These are phyloP conservation scores for Chrysosporium queenslandicum DNA, from an alignment of 2,329 filamentous ascomycete species.

Conservation along the genomic window DNA sequence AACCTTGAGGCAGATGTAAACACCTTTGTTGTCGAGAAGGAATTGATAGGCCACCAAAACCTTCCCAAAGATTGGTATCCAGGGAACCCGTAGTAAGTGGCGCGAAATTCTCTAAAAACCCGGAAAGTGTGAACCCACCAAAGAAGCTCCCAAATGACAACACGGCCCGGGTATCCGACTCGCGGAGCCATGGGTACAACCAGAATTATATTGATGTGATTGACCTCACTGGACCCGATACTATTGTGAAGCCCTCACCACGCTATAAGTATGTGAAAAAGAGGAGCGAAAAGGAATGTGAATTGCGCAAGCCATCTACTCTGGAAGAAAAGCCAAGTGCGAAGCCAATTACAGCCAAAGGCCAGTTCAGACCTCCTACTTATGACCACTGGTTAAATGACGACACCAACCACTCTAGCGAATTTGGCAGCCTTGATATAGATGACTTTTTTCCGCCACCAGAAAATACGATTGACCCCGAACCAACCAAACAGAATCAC, in stretches of 20 bases:
- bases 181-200: conserved; percentile 17
- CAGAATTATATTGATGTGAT: conserved; percentile 16
- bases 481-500: neutral
- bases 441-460: neutral
- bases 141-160: conserved; percentile 22
- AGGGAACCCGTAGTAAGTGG: neutral
- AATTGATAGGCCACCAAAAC: conserved; percentile 52
- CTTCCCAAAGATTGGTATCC: conserved; percentile 23
- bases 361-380: neutral
- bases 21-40: conserved; percentile 66
- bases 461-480: neutral
- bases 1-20: conserved; percentile 47
- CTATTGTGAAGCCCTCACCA: neutral
- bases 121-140: neutral
- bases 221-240: conserved; percentile 11
- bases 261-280: conserved; percentile 8
- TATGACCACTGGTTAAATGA: neutral
- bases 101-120: neutral
- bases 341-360: neutral
- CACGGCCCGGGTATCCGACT: conserved; percentile 5
- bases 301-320: neutral
- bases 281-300: neutral
- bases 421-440: conserved; percentile 6
- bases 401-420: neutral
- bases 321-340: neutral